Base-by-base conservation (phyloP, 192 early-diverging fungal genomes). In the Coemansia umbellata region DNA sequence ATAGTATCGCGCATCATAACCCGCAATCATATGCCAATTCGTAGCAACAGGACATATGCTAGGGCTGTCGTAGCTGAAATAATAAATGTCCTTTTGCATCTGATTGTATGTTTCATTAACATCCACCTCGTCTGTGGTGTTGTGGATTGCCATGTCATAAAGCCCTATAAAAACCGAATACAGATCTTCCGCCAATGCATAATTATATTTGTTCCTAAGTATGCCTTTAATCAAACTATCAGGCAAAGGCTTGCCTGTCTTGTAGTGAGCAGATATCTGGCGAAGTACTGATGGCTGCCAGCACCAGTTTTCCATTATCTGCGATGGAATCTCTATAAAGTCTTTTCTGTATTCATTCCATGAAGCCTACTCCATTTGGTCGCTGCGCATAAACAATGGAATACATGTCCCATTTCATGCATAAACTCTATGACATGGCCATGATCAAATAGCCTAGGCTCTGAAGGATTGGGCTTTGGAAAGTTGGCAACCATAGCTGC, bases 321-420 rank as follows among this genome's bases (percentile, higher is more conserved):
- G 86, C 22, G 82, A 83, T n/a, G 89, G 89, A 8, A 85, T 85
- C 71, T 91, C 89, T 14, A 91, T 81, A 66, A 89, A 91, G 62
- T 91, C 87, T 36, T 66, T 53, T 87, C 81, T 40, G 82, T 66
- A 24, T 67, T 56, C 9, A 85, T 87, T 26, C 85, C 86, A 31
- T 86, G 82, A 43, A 89, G 87, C 1, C 81, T 62, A 8, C 75
- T 73, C 24, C 70, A 84, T 54, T 81, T 84, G 9, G 87, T 86
- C 30, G 78, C 58, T 36, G 82, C 80, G 61, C 84, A 87, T 7
- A 90, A 31, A 23, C 68, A 63, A 63, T 69, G 67, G 35, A 79
- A 78, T 15, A 71, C 63, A 47, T 82, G 79, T 17, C 83, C 89
- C 60, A 91, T 77, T 56, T 91, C 87, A 50, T 89, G 86, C 74